phyloP scores from a whole-genome alignment of 352 stramenopile genomes.

The Phytophthora fragariaefolia region DNA sequence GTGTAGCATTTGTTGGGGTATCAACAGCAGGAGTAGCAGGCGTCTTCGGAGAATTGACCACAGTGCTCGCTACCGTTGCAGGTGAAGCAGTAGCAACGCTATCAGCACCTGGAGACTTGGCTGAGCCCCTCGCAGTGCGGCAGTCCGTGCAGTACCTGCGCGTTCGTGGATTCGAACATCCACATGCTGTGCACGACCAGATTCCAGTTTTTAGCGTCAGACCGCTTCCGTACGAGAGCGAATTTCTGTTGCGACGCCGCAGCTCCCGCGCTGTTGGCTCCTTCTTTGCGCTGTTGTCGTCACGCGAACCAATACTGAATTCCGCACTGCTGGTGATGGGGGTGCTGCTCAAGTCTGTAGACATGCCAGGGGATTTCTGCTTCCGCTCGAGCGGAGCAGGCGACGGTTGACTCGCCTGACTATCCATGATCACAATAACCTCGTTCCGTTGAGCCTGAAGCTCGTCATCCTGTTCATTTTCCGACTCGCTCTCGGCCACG shows the following conservation, averaged over 20 bases:
- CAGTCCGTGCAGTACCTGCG: slow-evolving; percentile 62
- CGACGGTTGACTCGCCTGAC: slow-evolving; percentile 25
- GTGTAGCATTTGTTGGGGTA: background rate
- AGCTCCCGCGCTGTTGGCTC: slow-evolving; percentile 35
- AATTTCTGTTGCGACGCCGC: slow-evolving; percentile 33
- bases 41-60: slow-evolving; percentile 20
- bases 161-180: slow-evolving; percentile 56
- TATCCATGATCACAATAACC: slow-evolving; percentile 31
- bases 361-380: slow-evolving; percentile 3
- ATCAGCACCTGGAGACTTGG: slow-evolving; percentile 26
- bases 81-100: slow-evolving; percentile 10
- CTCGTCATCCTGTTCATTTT: slow-evolving; percentile 33
- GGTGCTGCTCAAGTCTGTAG: slow-evolving; percentile 19
- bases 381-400: slow-evolving; percentile 14
- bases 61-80: slow-evolving; percentile 17
- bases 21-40: slow-evolving; percentile 9
- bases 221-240: slow-evolving; percentile 28
- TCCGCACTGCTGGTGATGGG: slow-evolving; percentile 13
- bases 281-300: slow-evolving; percentile 15
- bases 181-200: slow-evolving; percentile 64
- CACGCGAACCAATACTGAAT: slow-evolving; percentile 22
- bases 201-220: slow-evolving; percentile 47
- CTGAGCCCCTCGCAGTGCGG: slow-evolving; percentile 30
- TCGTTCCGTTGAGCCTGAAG: background rate
- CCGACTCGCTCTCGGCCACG: slow-evolving; percentile 46